Evolutionary conservation across 2,329 filamentous ascomycete genomes (phyloP).

Genomic region (Aspergillaceae sp.): DNA sequence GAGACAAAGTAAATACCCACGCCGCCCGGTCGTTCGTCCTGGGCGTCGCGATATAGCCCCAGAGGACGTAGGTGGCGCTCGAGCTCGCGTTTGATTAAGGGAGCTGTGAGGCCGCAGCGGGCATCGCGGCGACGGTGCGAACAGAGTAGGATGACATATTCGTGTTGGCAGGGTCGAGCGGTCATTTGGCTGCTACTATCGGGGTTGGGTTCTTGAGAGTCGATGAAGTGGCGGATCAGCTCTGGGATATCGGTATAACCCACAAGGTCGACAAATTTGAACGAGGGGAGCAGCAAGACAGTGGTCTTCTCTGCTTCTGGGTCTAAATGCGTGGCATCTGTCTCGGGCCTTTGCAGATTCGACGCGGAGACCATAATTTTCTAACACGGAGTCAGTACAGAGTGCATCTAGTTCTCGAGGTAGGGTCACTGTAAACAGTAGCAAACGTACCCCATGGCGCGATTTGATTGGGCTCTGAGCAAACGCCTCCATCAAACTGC

Average conservation of each 20-base stretch:
- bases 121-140: constrained; percentile 83
- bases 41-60: constrained; percentile 68
- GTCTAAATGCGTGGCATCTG: constrained; percentile 9
- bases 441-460: constrained; percentile 54
- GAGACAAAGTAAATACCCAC: constrained; percentile 88
- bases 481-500: constrained; percentile 44
- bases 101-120: constrained; percentile 81
- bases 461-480: constrained; percentile 47
- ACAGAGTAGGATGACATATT: constrained; percentile 77
- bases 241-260: constrained; percentile 55
- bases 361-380: constrained; percentile 30
- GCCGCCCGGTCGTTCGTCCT: constrained; percentile 74
- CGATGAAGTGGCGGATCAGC: constrained; percentile 60
- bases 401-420: background rate
- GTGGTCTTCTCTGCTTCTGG: constrained; percentile 29
- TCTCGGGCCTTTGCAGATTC: constrained; percentile 14
- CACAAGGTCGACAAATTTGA: constrained; percentile 69
- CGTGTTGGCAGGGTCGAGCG: constrained; percentile 62
- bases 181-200: constrained; percentile 23
- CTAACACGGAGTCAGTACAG: constrained; percentile 9
- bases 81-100: constrained; percentile 69
- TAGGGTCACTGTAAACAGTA: background rate
- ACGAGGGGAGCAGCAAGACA: constrained; percentile 71
- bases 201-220: constrained; percentile 44
- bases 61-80: constrained; percentile 73